Base-by-base conservation (phyloP, 106 monocot genomes). In the Acanthochlamys bracteata region DNA sequence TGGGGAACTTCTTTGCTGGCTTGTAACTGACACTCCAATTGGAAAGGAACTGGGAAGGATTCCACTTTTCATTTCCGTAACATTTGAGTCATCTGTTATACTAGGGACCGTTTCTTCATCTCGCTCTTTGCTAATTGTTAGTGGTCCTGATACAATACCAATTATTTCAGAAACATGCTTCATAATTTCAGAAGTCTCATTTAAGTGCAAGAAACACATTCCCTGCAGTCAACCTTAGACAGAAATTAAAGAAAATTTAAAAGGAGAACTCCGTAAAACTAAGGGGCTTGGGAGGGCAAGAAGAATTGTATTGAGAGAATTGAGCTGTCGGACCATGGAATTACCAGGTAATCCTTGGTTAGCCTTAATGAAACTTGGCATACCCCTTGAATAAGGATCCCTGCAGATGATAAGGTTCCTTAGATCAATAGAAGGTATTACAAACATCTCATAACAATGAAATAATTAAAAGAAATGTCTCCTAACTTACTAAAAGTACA, bases 311-410 rank as follows among this genome's bases (percentile, higher is more conserved):
- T 12, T 49, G 49, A 49, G 17, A 49, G 17, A 49, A 14, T 49
- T 12, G 16, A 62, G 13, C 40, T 15, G 8, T 40, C 19, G 19
- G 41, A n/a, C 14, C 13, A 19, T 41, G 14, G 11, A 22, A 66
- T 57, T 73, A 85, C 81, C 77, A 68, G 72, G 70, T 57, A 65
- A 65, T 53, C 19, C 54, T 19, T 60, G 45, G 41, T 59, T 41
- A 55, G 17, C 71, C 61, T 60, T 78, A 20, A 70, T 25, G 11
- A 74, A 71, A 58, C 24, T 58, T 25, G 75, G 60, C 61, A 72
- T 54, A 17, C 59, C 73, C 56, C 43, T 73, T 11, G 71, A 73
- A 46, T 89, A 89, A 52, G 89, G 84, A 55, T 89, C 84, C 89
- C 89, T 89, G 65, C 42, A 77, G 40, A 68, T 71, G 14, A 52